phyloP scores from a whole-genome alignment of 331 rosid species.

The Quercus phellos region DNA sequence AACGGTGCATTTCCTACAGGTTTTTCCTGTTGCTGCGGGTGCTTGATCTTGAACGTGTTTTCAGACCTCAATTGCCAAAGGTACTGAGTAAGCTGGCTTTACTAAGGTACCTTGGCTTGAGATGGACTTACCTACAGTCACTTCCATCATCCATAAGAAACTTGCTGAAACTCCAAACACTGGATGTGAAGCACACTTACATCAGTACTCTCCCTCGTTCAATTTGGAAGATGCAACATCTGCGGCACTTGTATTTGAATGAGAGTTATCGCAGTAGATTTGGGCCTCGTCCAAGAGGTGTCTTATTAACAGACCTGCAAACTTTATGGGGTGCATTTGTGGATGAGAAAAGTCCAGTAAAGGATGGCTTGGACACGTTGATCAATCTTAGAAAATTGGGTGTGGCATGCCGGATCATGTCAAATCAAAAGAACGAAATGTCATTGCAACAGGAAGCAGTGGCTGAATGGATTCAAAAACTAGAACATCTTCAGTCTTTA shows the following conservation, averaged over 20 bases:
- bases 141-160: conserved; percentile 22
- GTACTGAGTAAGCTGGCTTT: background rate
- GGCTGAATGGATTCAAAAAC: no score
- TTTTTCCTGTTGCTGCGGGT: background rate
- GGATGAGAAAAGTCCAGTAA: no score
- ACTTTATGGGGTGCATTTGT: no score
- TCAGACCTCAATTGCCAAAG: conserved; percentile 24
- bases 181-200: conserved; percentile 28
- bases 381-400: no score
- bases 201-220: conserved; percentile 15
- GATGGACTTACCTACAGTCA: conserved; percentile 29
- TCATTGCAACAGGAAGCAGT: no score
- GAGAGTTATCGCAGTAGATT: conserved; percentile 17
- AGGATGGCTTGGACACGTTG: no score
- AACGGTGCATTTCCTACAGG: background rate
- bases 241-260: conserved; percentile 23
- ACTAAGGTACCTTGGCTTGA: conserved; percentile 30
- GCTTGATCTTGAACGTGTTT: conserved; percentile 31
- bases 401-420: no score
- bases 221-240: conserved; percentile 16
- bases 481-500: no score
- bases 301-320: background rate
- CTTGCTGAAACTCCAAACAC: conserved; percentile 24
- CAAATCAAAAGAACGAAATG: no score
- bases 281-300: background rate